phyloP scores from a whole-genome alignment of 1,284 basidiomycete species.

The Anthracocystis walkeri region DNA sequence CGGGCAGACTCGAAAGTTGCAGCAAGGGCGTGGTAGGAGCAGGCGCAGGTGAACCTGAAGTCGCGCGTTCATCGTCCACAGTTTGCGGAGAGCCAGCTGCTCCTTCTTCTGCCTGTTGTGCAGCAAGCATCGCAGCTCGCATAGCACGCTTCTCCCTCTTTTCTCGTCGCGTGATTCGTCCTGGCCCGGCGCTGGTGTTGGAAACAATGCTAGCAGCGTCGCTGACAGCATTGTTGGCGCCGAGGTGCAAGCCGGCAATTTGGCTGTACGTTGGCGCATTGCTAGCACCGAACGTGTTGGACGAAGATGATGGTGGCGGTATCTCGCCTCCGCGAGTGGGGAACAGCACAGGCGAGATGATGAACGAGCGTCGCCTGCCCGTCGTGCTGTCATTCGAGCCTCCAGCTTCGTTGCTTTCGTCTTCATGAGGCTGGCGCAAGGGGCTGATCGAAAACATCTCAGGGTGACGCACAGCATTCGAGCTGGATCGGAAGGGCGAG shows the following conservation, averaged over 20 bases:
- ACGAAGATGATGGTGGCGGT: conserved; percentile 45
- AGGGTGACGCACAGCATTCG: conserved; percentile 35
- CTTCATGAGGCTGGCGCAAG: conserved; percentile 31
- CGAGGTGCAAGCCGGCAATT: conserved; percentile 33
- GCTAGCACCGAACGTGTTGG: conserved; percentile 15
- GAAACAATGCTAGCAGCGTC: conserved; percentile 44
- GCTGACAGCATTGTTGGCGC: conserved; percentile 20
- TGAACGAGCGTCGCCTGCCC: conserved; percentile 45
- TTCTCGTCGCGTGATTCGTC: conserved; percentile 59
- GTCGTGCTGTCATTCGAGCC: conserved; percentile 23
- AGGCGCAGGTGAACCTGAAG: conserved; percentile 40
- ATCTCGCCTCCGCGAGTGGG: conserved; percentile 52
- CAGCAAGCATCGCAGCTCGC: conserved; percentile 40
- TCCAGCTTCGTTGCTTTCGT: conserved; percentile 22
- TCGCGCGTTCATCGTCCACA: conserved; percentile 10
- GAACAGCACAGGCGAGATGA: conserved; percentile 62
- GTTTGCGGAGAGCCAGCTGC: conserved; percentile 20
- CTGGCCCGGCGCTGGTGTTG: conserved; percentile 42
- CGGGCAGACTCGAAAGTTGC: conserved; percentile 28
- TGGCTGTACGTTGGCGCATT: conserved; percentile 37
- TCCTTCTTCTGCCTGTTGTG: conserved; percentile 24
- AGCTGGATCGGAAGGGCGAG: conserved; percentile 60
- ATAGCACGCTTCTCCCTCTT: conserved; percentile 59
- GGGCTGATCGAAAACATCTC: conserved; percentile 53
- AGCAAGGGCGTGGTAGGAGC: conserved; percentile 36